A percentile compares a stretch with the other conserved stretches of the same genome.
phyloP scores from a whole-genome alignment of 306 rosid species.

The Cotoneaster glaucophyllus region DNA sequence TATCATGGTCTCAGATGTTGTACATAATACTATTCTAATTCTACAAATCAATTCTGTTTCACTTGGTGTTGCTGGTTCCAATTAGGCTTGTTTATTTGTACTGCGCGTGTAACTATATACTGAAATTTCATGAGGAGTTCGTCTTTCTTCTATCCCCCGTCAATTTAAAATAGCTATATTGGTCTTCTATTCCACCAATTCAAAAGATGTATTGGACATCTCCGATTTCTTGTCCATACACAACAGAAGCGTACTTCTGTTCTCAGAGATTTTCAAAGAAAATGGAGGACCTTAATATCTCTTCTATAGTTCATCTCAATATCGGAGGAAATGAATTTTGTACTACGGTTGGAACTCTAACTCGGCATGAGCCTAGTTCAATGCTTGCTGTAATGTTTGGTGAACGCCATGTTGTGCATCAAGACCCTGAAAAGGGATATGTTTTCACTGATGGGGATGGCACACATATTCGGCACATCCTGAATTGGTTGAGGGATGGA shows the following conservation, averaged over 20 bases:
- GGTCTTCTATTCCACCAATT: no score
- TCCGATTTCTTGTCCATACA: no score
- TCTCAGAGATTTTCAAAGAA: not conserved
- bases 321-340: constrained; percentile 75
- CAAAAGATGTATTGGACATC: no score
- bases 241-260: constrained; percentile 37
- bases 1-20: no score
- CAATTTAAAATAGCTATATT: no score
- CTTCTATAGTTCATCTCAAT: constrained; percentile 55
- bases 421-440: constrained; percentile 36
- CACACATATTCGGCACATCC: constrained; percentile 68
- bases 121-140: no score
- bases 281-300: not conserved
- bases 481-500: constrained; percentile 85
- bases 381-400: constrained; percentile 68
- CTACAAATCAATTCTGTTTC: no score
- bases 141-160: no score
- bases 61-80: no score
- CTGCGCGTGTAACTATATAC: no score
- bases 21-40: no score
- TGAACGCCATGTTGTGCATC: constrained; percentile 38
- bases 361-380: constrained; percentile 74
- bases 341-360: constrained; percentile 65
- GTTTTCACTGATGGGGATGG: constrained; percentile 82
- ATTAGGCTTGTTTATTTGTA: no score